phyloP scores from a whole-genome alignment of 495 filamentous ascomycete genomes.

The Geoglossum glabrum region DNA sequence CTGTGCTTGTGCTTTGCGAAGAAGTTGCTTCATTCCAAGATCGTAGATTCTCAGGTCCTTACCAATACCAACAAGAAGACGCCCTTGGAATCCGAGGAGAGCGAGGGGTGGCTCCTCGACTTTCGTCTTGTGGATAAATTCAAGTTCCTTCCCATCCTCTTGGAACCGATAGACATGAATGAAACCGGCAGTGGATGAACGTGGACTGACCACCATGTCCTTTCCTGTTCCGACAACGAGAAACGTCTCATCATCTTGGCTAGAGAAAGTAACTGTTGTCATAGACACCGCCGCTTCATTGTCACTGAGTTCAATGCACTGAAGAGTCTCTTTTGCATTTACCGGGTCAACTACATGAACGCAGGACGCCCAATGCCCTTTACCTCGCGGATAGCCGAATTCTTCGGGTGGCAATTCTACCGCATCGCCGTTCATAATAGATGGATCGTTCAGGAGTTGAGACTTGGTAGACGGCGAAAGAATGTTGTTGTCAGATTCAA shows the following conservation, averaged over 20 bases:
- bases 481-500: slow-evolving; percentile 81
- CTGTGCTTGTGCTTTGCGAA: slow-evolving; percentile 72
- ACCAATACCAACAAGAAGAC: slow-evolving; percentile 67
- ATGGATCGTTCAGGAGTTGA: slow-evolving; percentile 43
- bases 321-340: slow-evolving; percentile 46
- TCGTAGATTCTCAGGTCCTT: slow-evolving; percentile 71
- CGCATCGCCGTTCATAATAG: slow-evolving; percentile 48
- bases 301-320: slow-evolving; percentile 59
- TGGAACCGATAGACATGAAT: slow-evolving; percentile 89
- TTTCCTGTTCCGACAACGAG: slow-evolving; percentile 85
- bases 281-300: slow-evolving; percentile 87
- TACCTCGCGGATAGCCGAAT: slow-evolving; percentile 71
- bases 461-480: slow-evolving; percentile 53
- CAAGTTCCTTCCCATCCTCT: slow-evolving; percentile 63
- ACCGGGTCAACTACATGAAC: slow-evolving; percentile 79
- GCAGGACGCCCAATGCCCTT: slow-evolving; percentile 84
- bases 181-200: slow-evolving; percentile 54
- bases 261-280: slow-evolving; percentile 63
- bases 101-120: slow-evolving; percentile 77
- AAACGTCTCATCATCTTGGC: slow-evolving; percentile 76
- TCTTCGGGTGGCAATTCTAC: slow-evolving; percentile 54
- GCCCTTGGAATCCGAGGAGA: slow-evolving; percentile 77
- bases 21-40: slow-evolving; percentile 70
- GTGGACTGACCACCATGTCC: slow-evolving; percentile 60
- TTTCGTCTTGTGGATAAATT: slow-evolving; percentile 92